phyloP scores from a whole-genome alignment of 2,329 filamentous ascomycete species.

The Trichoderma sp. region DNA sequence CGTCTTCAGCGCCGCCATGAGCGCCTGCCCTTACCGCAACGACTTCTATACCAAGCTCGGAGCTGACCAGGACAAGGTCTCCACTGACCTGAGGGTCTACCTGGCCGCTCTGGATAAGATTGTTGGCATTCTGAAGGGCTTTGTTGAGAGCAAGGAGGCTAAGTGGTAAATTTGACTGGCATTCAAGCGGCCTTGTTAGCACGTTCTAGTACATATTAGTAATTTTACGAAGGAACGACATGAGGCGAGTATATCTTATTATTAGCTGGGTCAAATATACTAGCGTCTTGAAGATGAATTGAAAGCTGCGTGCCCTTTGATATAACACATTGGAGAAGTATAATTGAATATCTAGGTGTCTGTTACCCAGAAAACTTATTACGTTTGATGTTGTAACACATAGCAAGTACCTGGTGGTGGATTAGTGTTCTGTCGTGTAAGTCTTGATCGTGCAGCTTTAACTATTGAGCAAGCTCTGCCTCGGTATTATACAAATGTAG shows the following conservation, averaged over 20 bases:
- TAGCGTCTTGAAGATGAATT: constrained; percentile 1
- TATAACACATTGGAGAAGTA: too few relatives aligned
- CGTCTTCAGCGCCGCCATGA: constrained; percentile 90
- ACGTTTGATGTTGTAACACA: too few relatives aligned
- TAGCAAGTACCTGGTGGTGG: background rate
- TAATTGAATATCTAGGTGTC: too few relatives aligned
- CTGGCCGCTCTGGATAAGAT: constrained; percentile 74
- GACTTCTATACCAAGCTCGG: constrained; percentile 92
- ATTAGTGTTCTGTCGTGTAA: background rate
- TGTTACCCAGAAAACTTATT: too few relatives aligned
- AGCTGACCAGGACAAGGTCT: constrained; percentile 60
- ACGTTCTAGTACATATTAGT: constrained; percentile 8
- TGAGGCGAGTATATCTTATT: background rate
- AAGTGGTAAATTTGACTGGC: constrained; percentile 48
- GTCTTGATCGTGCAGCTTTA: background rate
- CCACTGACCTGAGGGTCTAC: constrained; percentile 65
- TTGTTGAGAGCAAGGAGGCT: constrained; percentile 54
- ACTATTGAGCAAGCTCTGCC: background rate
- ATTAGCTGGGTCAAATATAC: background rate
- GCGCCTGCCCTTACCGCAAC: constrained; percentile 85
- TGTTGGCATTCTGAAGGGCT: constrained; percentile 69
- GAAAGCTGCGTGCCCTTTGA: background rate
- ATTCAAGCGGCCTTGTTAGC: background rate
- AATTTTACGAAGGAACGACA: constrained; percentile 10
- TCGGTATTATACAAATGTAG: background rate